Evolutionary conservation across 2,329 filamentous ascomycete genomes (phyloP), one percentile per base, ranked within the genome.

Genomic region (Botrytis galanthina): DNA sequence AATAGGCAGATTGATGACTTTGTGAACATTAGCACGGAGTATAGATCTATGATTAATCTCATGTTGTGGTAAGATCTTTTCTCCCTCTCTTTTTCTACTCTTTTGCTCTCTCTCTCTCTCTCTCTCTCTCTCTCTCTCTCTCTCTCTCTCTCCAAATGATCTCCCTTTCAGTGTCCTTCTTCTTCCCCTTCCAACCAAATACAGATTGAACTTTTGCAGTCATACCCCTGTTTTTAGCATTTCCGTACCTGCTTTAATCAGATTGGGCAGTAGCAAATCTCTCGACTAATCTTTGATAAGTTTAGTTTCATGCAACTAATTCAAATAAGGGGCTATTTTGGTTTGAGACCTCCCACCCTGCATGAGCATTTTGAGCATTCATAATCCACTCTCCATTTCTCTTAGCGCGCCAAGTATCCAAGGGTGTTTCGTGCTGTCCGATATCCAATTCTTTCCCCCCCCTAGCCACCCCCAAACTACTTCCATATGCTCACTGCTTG

Each of bases 211-310:
- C n/a, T 18, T 35, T 18, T 62, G 44, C n/a, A 35, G 44, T 48
- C 22, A 8, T 10, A 46, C 42, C 64, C 64, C 64, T 67, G 46
- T 20, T n/a, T 51, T 20, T 39, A 35, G 22, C 20, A n/a, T 37
- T 18, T 67, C 64, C 35, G 64, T 67, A 67, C 64, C 64, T 67
- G 64, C 46, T 67, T 67, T 67, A 51, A 67, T 26, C 44, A 67
- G 16, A 67, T 67, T 63, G 61, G 37, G 63, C 44, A 48, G 46
- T 37, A n/a, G 32, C 32, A 37, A 46, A 59, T 59, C 66, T 26
- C 48, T 6, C 4, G 1, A 8, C 66, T 46, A 69, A 29, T 26
- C 48, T n/a, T 32, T 32, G 29, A 32, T 29, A 9, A n/a, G 46
- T 29, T 39, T 69, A 54, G 35, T 29, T 8, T 6, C 9, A 44